phyloP scores from a whole-genome alignment of 306 rosid species.

The Fragaria nilgerrensis region DNA sequence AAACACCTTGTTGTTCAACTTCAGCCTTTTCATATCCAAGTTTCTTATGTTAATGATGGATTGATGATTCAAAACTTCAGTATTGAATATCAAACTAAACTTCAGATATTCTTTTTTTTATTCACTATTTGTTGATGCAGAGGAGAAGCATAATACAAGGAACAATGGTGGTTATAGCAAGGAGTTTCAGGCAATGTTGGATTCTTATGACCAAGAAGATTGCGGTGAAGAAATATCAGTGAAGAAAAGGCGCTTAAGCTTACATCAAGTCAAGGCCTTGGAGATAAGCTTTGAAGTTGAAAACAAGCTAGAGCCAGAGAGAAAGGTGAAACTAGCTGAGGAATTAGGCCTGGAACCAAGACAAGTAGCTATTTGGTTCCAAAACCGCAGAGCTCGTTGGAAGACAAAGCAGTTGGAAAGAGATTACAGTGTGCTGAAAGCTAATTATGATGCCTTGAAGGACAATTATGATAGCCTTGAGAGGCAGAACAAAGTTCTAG shows the following conservation, averaged over 20 bases:
- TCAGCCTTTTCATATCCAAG: neutral
- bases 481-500: slow-evolving; percentile 46
- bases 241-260: slow-evolving; percentile 58
- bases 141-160: slow-evolving; percentile 16
- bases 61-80: neutral
- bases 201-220: slow-evolving; percentile 67
- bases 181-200: slow-evolving; percentile 72
- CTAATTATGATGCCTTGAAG: slow-evolving; percentile 54
- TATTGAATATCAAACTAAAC: neutral
- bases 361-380: slow-evolving; percentile 87
- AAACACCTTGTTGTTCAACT: neutral
- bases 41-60: neutral
- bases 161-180: slow-evolving; percentile 45
- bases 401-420: slow-evolving; percentile 75
- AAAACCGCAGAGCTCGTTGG: slow-evolving; percentile 82
- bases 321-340: slow-evolving; percentile 58
- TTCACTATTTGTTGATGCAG: slow-evolving; percentile 21
- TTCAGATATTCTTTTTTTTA: neutral
- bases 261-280: slow-evolving; percentile 63
- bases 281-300: slow-evolving; percentile 66
- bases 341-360: slow-evolving; percentile 68
- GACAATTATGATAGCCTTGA: slow-evolving; percentile 43
- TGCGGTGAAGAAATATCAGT: slow-evolving; percentile 41
- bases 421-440: slow-evolving; percentile 56
- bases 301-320: slow-evolving; percentile 73